Evolutionary conservation across 2,329 filamentous ascomycete genomes (phyloP), one percentile per base, ranked within the genome.

Genomic region (Amauroascus niger): DNA sequence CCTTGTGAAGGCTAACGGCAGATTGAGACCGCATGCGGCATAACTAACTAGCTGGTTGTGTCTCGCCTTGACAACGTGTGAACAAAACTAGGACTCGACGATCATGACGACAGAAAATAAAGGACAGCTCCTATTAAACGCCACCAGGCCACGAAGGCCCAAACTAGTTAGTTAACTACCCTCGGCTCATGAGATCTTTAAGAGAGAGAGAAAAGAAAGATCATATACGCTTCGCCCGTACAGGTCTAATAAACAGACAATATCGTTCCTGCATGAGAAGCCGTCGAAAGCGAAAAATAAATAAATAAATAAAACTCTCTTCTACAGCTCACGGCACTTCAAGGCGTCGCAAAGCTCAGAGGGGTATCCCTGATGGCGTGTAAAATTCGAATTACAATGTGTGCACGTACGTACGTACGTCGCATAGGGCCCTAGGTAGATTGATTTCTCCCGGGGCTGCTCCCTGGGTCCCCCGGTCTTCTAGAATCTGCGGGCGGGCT

Each of bases 71-170:
- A 45, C 24, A 24, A 7, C 45, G 35, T 22, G 33, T 26, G 35
- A 18, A 32, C 14, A 24, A 33, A 39, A 30, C 8, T 18, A 6
- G 8, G 47, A 39, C 24, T 37, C 46, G 48, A 50, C 35, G 48
- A 50, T 50, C 48, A 50, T 50, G 48, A 50, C 33, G 48, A 50
- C 39, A 41, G 35, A 30, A 6, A 20, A 24, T 35, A 14, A 35
- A 48, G 9, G 8, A 20, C 40, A 24, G 26, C 26, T 13, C 20
- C 26, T 11, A 20, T 5, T 24, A 5, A 28, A 30, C 13, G 13
- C 41, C 41, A 45, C 41, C 11, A 13, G 24, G 11, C 39, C 33
- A 39, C 35, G 35, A 14, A 14, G 32, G 32, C 32, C 7, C 6
- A 11, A 35, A 14, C 3, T 11, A 35, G 14, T 9, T 35, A 11